Conservation (phyloP, 2,329 filamentous ascomycete species). For the Septoria linicola region DNA sequence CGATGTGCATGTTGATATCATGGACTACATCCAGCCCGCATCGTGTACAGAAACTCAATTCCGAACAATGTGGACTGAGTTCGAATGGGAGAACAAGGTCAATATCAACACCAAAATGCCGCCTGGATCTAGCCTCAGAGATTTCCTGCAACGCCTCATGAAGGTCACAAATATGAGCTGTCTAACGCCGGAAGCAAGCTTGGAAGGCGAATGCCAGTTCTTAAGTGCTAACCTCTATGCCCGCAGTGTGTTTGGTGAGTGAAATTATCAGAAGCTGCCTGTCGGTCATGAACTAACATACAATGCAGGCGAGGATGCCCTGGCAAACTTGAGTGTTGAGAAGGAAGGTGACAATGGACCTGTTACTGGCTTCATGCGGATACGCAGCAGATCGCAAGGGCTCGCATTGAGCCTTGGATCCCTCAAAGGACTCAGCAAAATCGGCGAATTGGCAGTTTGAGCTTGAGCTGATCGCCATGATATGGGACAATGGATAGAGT, state of each 20-base stretch:
- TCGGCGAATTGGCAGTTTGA: slow-evolving; percentile 35
- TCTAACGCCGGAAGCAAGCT: slow-evolving; percentile 88
- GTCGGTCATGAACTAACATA: slow-evolving; percentile 27
- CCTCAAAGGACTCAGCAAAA: slow-evolving; percentile 88
- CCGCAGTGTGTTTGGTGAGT: slow-evolving; percentile 94
- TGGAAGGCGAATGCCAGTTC: slow-evolving; percentile 98
- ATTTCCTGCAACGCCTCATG: slow-evolving; percentile 94
- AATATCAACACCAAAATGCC: slow-evolving; percentile 90
- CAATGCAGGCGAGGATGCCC: slow-evolving; percentile 82
- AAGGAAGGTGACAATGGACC: slow-evolving; percentile 94
- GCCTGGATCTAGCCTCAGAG: slow-evolving; percentile 76
- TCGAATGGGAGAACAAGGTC: slow-evolving; percentile 99
- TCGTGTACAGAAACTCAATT: slow-evolving; percentile 97
- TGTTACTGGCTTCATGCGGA: slow-evolving; percentile 95
- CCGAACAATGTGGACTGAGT: slow-evolving; percentile 99
- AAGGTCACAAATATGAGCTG: slow-evolving; percentile 98
- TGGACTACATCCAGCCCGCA: slow-evolving; percentile 99
- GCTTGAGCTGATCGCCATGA: background rate
- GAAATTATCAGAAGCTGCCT: too few relatives aligned
- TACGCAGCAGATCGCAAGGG: slow-evolving; percentile 94
- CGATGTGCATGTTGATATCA: slow-evolving; percentile 97
- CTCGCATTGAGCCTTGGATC: slow-evolving; percentile 90
- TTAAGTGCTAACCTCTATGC: slow-evolving; percentile 95
- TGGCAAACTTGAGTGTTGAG: slow-evolving; percentile 96
- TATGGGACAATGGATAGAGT: background rate